Conservation (phyloP, 345 rosid genomes). For the Brassica juncea region DNA sequence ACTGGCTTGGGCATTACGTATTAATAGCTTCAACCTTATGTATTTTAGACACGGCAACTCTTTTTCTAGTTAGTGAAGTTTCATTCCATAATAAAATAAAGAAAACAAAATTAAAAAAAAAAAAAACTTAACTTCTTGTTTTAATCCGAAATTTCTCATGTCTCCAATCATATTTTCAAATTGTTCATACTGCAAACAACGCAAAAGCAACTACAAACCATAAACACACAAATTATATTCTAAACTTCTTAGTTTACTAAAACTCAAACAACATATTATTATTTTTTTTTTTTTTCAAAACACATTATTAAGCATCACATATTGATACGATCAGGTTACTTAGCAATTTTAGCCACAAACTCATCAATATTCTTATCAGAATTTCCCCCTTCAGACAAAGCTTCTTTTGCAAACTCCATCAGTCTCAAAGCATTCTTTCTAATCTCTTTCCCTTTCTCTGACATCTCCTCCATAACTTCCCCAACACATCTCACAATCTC, state of each 20-base stretch:
- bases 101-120: too few relatives aligned
- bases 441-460: constrained; percentile 43
- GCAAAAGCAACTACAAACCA: neutral
- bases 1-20: too few relatives aligned
- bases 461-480: constrained; percentile 40
- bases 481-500: constrained; percentile 40
- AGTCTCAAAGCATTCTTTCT: constrained; percentile 23
- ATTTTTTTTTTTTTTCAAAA: neutral
- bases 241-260: neutral
- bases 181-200: neutral
- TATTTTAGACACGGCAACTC: neutral
- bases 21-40: neutral
- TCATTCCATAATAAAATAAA: neutral
- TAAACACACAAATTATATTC: neutral
- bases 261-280: neutral
- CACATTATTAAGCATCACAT: constrained; percentile 12
- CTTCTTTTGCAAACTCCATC: constrained; percentile 39
- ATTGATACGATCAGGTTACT: constrained; percentile 9
- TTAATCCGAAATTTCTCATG: neutral
- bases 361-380: constrained; percentile 47
- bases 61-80: neutral
- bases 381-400: constrained; percentile 45
- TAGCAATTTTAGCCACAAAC: constrained; percentile 38
- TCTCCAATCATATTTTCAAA: neutral
- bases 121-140: neutral